A percentile compares a stretch with the other conserved stretches of the same genome.
These are phyloP conservation scores for Mayamaea pseudoterrestris DNA, from an alignment of 108 stramenopile genomes.

Conservation along the genomic window DNA sequence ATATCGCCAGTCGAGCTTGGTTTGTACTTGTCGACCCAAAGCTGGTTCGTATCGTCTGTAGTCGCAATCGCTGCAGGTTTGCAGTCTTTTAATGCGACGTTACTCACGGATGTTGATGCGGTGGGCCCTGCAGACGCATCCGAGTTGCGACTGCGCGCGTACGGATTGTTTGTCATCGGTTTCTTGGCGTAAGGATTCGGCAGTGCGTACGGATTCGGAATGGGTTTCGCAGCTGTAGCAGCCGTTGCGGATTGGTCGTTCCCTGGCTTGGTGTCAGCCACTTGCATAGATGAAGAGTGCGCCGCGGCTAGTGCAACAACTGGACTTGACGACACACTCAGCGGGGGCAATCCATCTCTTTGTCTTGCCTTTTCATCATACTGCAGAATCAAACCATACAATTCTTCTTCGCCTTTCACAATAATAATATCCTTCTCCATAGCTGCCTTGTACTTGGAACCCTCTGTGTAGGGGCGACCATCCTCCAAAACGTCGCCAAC, in stretches of 20 bases:
- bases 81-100: background rate
- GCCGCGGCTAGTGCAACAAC: conserved; percentile 5
- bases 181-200: conserved; percentile 25
- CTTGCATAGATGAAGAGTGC: conserved; percentile 4
- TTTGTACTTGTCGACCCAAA: conserved; percentile 94
- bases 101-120: background rate
- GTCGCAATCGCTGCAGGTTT: background rate
- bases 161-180: conserved; percentile 29
- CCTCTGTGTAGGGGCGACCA: conserved; percentile 68
- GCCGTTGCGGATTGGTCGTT: conserved; percentile 4
- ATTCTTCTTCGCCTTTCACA: conserved; percentile 34
- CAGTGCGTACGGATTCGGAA: conserved; percentile 12
- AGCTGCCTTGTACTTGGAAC: conserved; percentile 68
- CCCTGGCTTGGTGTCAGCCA: no score
- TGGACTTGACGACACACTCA: background rate
- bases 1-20: conserved; percentile 54
- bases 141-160: conserved; percentile 11
- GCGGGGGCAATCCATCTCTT: background rate
- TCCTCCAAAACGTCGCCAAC: conserved; percentile 83
- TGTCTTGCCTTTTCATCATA: conserved; percentile 39
- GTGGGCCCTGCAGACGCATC: background rate
- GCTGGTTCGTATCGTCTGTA: conserved; percentile 13
- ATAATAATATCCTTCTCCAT: conserved; percentile 26
- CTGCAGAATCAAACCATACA: conserved; percentile 46
- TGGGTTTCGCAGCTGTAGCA: conserved; percentile 3